A percentile compares a stretch with the other conserved stretches of the same genome.
These are phyloP conservation scores for Ogataea paraovalis DNA, from an alignment of 805 yeast species.

Conservation along the genomic window DNA sequence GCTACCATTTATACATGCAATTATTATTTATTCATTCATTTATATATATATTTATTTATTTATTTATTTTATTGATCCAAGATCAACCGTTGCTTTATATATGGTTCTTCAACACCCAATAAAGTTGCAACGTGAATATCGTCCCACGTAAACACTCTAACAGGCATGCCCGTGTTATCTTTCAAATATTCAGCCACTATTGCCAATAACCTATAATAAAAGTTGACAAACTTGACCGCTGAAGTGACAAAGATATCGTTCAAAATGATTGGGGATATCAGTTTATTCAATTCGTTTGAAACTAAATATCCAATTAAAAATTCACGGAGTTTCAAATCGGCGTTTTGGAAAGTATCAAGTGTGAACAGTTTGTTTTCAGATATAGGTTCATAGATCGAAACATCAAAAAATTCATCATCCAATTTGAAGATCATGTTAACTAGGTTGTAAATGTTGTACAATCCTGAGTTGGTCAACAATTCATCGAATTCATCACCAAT, in stretches of 20 bases:
- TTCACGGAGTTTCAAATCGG: conserved; percentile 43
- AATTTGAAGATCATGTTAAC: conserved; percentile 71
- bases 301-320: conserved; percentile 59
- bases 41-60: conserved; percentile 8
- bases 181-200: conserved; percentile 37
- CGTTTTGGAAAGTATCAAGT: conserved; percentile 37
- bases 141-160: conserved; percentile 46
- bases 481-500: conserved; percentile 42
- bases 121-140: conserved; percentile 61
- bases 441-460: conserved; percentile 58
- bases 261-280: conserved; percentile 61
- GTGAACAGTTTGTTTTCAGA: conserved; percentile 56
- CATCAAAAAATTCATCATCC: conserved; percentile 54
- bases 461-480: conserved; percentile 48
- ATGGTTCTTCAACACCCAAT: conserved; percentile 57
- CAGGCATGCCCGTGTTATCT: conserved; percentile 21
- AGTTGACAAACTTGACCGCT: conserved; percentile 44
- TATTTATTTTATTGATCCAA: conserved; percentile 6
- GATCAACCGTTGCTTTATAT: conserved; percentile 16
- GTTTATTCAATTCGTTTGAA: conserved; percentile 50
- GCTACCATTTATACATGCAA: background rate
- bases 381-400: conserved; percentile 61
- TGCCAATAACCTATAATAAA: conserved; percentile 37
- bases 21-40: background rate
- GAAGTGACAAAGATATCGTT: conserved; percentile 51